These are phyloP conservation scores for Bacidia rubella DNA, from an alignment of 495 filamentous ascomycete genomes.

Conservation along the genomic window DNA sequence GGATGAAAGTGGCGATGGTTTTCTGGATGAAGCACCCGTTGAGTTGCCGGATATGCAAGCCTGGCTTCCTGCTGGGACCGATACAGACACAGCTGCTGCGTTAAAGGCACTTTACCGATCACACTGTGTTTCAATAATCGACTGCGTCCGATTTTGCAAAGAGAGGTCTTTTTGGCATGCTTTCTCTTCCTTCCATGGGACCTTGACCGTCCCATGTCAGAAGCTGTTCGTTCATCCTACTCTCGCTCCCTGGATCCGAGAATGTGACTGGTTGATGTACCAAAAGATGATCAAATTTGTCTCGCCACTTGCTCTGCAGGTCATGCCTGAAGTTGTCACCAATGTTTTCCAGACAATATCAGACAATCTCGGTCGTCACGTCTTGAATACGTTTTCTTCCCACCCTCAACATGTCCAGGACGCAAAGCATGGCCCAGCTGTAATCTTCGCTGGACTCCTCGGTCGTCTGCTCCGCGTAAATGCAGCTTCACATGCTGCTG, in stretches of 20 bases:
- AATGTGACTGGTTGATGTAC: conserved; percentile 91
- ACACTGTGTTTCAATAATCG: conserved; percentile 86
- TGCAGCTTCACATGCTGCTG: conserved; percentile 72
- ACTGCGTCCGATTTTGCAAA: conserved; percentile 88
- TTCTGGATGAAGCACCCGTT: conserved; percentile 51
- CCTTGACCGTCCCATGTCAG: conserved; percentile 91
- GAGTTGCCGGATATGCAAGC: conserved; percentile 62
- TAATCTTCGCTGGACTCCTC: conserved; percentile 73
- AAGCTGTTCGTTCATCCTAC: conserved; percentile 73
- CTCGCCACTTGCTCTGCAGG: conserved; percentile 70
- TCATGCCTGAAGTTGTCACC: conserved; percentile 70
- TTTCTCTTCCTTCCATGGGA: conserved; percentile 92
- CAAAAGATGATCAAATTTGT: conserved; percentile 90
- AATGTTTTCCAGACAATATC: conserved; percentile 76
- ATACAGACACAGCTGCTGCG: conserved; percentile 68
- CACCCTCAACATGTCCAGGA: conserved; percentile 71
- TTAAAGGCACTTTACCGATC: conserved; percentile 78
- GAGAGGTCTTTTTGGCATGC: conserved; percentile 88
- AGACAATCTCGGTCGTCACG: conserved; percentile 60
- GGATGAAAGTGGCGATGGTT: conserved; percentile 33
- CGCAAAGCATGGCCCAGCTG: conserved; percentile 76
- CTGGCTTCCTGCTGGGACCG: conserved; percentile 62
- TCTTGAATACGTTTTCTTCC: conserved; percentile 61
- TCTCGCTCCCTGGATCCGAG: conserved; percentile 82
- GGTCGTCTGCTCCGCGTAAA: conserved; percentile 83